Conservation (phyloP, 1,284 basidiomycete genomes). For the Xerocomus nothofagi region DNA sequence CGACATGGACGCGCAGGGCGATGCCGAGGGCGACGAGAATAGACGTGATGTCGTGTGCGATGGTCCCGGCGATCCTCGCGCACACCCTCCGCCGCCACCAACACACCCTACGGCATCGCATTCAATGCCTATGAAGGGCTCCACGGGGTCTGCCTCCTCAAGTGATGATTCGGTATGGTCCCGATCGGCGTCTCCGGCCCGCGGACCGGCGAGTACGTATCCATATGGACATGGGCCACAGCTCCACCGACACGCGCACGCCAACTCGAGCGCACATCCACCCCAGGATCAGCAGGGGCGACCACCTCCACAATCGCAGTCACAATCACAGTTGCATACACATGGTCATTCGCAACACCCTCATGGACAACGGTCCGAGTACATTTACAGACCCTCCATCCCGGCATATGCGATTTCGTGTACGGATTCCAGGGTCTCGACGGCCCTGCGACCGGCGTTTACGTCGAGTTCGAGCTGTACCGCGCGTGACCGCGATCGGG, state of each 20-base stretch:
- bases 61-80: not conserved
- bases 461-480: constrained; percentile 22
- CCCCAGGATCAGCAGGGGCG: constrained; percentile 23
- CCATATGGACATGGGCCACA: constrained; percentile 14
- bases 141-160: constrained; percentile 22
- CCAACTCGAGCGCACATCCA: constrained; percentile 4
- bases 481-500: constrained; percentile 22
- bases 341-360: constrained; percentile 4
- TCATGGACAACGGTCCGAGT: constrained; percentile 21
- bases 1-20: not conserved
- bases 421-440: constrained; percentile 35
- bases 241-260: constrained; percentile 15
- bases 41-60: not conserved
- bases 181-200: constrained; percentile 30
- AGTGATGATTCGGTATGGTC: constrained; percentile 30
- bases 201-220: constrained; percentile 7
- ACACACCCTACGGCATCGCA: constrained; percentile 4
- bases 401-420: constrained; percentile 34
- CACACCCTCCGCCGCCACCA: constrained; percentile 4
- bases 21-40: constrained; percentile 14
- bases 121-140: constrained; percentile 8
- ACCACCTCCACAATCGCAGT: constrained; percentile 1
- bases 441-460: constrained; percentile 33
- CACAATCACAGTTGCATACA: constrained; percentile 4
- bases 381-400: constrained; percentile 33